Percentiles rank a stretch among this genome's conserved stretches.
Evolutionary conservation across 1,284 basidiomycete genomes (phyloP).

Genomic region (Naganishia albida): DNA sequence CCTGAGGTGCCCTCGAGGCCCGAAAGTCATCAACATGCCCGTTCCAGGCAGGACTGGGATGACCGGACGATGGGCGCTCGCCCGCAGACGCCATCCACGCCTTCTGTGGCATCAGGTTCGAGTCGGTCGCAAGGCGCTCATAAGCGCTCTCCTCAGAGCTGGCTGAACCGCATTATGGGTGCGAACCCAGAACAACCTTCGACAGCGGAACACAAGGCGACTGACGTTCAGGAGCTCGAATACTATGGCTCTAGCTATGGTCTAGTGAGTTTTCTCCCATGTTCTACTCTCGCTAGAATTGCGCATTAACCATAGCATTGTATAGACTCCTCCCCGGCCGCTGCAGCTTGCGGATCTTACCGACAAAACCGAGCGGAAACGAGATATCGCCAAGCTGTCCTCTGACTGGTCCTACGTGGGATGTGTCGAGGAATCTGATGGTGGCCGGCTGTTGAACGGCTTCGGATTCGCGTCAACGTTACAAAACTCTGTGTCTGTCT

Average conservation of each 20-base stretch:
- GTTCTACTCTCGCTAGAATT: neutral
- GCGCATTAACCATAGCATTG: neutral
- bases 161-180: too few species aligned
- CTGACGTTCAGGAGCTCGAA: neutral
- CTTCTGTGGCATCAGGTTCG: neutral
- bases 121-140: too few species aligned
- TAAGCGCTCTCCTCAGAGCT: too few species aligned
- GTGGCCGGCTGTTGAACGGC: conserved; percentile 46
- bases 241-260: conserved; percentile 21
- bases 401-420: conserved; percentile 48
- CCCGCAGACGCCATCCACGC: neutral
- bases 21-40: too few species aligned
- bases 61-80: neutral
- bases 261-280: neutral
- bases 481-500: conserved; percentile 30
- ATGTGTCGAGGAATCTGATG: conserved; percentile 49
- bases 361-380: conserved; percentile 3
- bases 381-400: conserved; percentile 37
- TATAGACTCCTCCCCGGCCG: conserved; percentile 14
- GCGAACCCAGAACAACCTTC: too few species aligned
- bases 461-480: conserved; percentile 47
- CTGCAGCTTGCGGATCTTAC: conserved; percentile 5
- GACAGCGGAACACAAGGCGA: too few species aligned
- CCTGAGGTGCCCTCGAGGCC: neutral
- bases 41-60: too few species aligned